Base-by-base conservation (phyloP, 805 yeast genomes). In the Candida tallmaniae region DNA sequence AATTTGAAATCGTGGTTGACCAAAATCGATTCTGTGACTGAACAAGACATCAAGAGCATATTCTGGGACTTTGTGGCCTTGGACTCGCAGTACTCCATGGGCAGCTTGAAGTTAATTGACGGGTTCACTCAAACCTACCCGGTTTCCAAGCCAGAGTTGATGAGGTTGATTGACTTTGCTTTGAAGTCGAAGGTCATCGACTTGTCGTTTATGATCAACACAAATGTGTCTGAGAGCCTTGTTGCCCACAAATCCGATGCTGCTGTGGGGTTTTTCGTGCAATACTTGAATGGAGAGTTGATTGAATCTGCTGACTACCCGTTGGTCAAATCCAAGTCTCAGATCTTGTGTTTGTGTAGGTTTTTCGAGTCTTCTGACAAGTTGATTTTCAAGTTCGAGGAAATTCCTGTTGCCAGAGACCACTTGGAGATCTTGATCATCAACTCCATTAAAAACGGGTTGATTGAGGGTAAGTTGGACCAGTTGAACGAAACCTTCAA, bases 391-490 rank as follows among this genome's bases (percentile, higher is more conserved):
- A 52, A 52, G 32, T 65, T 63, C 49, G 45, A 42, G 29, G 70
- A 66, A 30, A 54, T 67, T 27, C 66, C 70, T 20, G 52, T 52
- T 10, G 41, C 54, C 3, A 36, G 58, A 11, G 39, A 48, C 23
- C 68, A 62, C 32, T 58, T 66, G 30, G 73, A 67, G 47, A 48
- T 55, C 29, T 54, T 66, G 38, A 50, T 67, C 42, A 58, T 67
- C 26, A 62, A 61, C 44, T 56, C 70, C 24, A 65, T 67, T 42
- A 65, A 64, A 46, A 54, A 64, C n/a, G 67, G 65, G 28, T 64
- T 67, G 32, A 48, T 67, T 33, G 70, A 66, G 50, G 73, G 72
- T 34, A 66, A 65, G 45, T 58, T 67, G 44, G 64, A 66, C 49
- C 73, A 67, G 50, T 54, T 65, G 28, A 62, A 60, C 23, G 58